Base-by-base conservation (phyloP, 768 basidiomycete species). In the Pulveroboletus ravenelii region DNA sequence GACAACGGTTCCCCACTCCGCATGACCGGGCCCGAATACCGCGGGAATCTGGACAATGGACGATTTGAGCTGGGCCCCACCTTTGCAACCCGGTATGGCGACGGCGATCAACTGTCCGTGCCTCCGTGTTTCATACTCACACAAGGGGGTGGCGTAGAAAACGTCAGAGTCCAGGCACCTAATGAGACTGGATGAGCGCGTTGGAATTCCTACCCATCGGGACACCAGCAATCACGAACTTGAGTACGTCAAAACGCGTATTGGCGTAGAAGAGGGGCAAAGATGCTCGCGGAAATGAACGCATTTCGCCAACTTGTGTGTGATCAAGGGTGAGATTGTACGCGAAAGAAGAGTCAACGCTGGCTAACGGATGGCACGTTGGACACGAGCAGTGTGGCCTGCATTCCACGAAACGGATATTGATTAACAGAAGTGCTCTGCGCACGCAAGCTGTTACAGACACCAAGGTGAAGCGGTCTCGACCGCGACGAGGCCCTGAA, bases 31-130 rank as follows among this genome's bases (percentile, higher is more conserved):
- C 44, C 61, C 61, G 61, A 57, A 31, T 34, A 50, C 39, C 48
- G 52, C 50, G 51, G 53, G 52, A 53, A 64, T 29, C 10, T 13
- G 14, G 32, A 43, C 3, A 10, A 45, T 15, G 34, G 30, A 39
- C 15, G 42, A 37, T 30, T 27, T 25, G 38, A 41, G 41, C 7
- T 44, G 41, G 48, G 34, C 40, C 6, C 25, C 25, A 27, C 25
- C 25, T 5, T 27, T 6, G 6, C 23, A 18, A 51, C n/a, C 43
- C 36, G 48, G 51, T 29, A 14, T 36, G 29, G 40, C n/a, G 45
- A 56, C 66, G 64, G 61, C 62, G 56, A 65, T 65, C 64, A 68
- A 43, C 55, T 56, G 54, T 63, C 64, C 52, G 47, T 46, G 41
- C 44, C 47, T 47, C 40, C 42, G 25, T 40, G 62, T 54, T 60